A percentile compares a stretch with the other conserved stretches of the same genome.
Conservation (phyloP, 2,329 filamentous ascomycete species). For the Clonostachys rhizophaga region DNA sequence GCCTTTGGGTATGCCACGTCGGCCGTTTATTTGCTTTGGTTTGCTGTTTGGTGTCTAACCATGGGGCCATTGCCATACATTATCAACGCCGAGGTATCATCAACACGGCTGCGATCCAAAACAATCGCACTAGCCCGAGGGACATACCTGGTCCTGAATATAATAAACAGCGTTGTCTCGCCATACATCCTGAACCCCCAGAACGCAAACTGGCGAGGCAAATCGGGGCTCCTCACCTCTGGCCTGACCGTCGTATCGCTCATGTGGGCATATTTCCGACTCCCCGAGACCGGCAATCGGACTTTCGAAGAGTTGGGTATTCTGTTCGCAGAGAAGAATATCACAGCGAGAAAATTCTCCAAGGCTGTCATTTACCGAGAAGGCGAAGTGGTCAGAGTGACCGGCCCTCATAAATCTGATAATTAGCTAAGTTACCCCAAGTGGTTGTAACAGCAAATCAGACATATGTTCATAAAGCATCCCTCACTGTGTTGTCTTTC, state of each 20-base stretch:
- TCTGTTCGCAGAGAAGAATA: conserved; percentile 38
- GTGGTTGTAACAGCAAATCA: too few species aligned
- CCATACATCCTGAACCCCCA: conserved; percentile 40
- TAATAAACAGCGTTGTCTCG: conserved; percentile 38
- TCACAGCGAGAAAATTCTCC: conserved; percentile 34
- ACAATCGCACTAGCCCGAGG: conserved; percentile 36
- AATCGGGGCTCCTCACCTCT: conserved; percentile 39
- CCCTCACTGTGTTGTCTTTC: too few species aligned
- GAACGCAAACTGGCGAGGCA: conserved; percentile 41
- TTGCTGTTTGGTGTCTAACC: conserved; percentile 36
- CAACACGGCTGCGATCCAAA: conserved; percentile 36
- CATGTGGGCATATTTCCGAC: conserved; percentile 45
- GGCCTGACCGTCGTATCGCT: conserved; percentile 36
- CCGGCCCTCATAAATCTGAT: background rate
- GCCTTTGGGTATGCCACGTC: background rate
- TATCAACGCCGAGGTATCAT: conserved; percentile 36
- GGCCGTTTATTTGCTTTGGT: conserved; percentile 35
- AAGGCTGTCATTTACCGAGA: conserved; percentile 17
- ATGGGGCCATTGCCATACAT: conserved; percentile 38
- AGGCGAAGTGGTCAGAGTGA: background rate
- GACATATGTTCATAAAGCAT: too few species aligned
- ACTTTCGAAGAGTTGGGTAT: conserved; percentile 51
- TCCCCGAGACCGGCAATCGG: conserved; percentile 48
- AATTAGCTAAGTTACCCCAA: too few species aligned
- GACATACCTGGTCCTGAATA: conserved; percentile 41